A percentile compares a stretch with the other conserved stretches of the same genome.
These are phyloP conservation scores for Manihot esculenta DNA, from an alignment of 441 rosid genomes.

Conservation along the genomic window DNA sequence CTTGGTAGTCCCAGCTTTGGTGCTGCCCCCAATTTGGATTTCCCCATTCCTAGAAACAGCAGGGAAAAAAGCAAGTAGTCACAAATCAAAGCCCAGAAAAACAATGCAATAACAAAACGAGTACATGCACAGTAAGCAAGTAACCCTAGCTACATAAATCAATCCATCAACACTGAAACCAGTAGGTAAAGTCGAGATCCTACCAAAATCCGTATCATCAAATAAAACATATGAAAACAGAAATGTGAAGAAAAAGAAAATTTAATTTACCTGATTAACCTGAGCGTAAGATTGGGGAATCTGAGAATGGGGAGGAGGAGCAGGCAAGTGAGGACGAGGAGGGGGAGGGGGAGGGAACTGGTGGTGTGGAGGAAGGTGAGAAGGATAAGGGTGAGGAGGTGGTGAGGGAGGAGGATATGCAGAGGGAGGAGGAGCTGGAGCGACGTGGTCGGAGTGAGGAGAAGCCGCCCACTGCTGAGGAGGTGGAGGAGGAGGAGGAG, in stretches of 20 bases:
- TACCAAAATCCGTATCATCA: neutral
- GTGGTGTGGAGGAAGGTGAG: constrained; percentile 34
- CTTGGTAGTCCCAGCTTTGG: constrained; percentile 57
- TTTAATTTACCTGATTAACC: constrained; percentile 41
- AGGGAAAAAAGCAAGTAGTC: constrained; percentile 3
- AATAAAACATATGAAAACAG: neutral
- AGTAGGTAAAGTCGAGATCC: constrained; percentile 11
- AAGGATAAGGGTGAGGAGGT: constrained; percentile 45
- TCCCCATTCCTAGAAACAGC: constrained; percentile 64
- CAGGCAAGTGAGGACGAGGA: constrained; percentile 38
- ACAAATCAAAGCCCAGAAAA: neutral
- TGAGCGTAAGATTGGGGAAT: constrained; percentile 46
- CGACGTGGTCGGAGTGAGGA: constrained; percentile 26
- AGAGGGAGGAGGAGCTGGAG: constrained; percentile 27
- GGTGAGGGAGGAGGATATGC: constrained; percentile 50
- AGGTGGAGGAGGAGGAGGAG: constrained; percentile 41
- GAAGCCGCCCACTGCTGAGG: constrained; percentile 55
- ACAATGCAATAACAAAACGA: neutral
- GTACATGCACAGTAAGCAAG: neutral
- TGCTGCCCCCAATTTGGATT: constrained; percentile 67
- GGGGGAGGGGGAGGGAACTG: constrained; percentile 31
- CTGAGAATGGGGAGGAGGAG: constrained; percentile 46
- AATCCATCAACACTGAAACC: neutral
- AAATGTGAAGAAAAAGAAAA: neutral
- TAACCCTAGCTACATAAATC: neutral